Percentiles rank a stretch among this genome's conserved stretches.
phyloP scores from a whole-genome alignment of 257 asterid species.

The Nicotiana knightiana region DNA sequence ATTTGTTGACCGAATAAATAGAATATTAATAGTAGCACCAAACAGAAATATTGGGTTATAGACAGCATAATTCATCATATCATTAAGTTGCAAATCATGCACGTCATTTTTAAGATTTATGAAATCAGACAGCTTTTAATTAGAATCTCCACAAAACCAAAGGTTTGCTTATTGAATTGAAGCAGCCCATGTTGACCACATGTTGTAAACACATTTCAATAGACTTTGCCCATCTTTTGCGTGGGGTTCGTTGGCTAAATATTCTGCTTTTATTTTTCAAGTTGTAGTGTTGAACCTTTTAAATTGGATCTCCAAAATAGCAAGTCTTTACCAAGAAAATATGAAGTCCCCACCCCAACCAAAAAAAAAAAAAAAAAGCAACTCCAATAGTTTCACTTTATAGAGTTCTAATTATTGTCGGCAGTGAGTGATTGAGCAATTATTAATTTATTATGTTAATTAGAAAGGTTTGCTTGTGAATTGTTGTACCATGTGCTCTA shows the following conservation, averaged over 20 bases:
- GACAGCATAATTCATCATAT: background rate
- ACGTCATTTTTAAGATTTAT: background rate
- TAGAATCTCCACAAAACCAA: background rate
- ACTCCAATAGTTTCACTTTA: background rate
- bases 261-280: background rate
- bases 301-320: background rate
- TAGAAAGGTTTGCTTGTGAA: background rate
- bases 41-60: background rate
- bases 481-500: background rate
- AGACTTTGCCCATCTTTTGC: background rate
- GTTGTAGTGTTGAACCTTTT: background rate
- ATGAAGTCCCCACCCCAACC: too few species aligned
- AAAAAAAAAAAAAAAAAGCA: too few species aligned
- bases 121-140: conserved; percentile 8
- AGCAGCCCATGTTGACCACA: conserved; percentile 12
- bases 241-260: background rate
- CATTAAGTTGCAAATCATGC: conserved; percentile 1
- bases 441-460: background rate
- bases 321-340: background rate
- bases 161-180: background rate
- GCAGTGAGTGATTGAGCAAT: background rate
- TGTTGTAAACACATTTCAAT: background rate
- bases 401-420: background rate
- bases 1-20: background rate
- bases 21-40: background rate